phyloP scores from a whole-genome alignment of 108 stramenopile genomes.

The Cylindrotheca fusiformis region DNA sequence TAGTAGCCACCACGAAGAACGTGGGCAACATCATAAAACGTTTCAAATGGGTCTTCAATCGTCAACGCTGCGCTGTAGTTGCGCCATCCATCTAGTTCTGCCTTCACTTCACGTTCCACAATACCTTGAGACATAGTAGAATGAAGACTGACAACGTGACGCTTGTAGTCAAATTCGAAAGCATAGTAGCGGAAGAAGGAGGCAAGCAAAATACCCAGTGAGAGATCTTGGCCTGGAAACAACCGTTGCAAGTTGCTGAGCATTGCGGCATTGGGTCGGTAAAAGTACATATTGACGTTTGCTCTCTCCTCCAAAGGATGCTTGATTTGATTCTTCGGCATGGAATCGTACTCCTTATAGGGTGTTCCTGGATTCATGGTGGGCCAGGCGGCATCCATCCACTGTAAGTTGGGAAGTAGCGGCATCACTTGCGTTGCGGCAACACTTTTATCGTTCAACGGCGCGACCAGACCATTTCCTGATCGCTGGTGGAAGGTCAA shows the following conservation, averaged over 20 bases:
- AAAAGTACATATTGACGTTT: slow-evolving; percentile 81
- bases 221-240: slow-evolving; percentile 59
- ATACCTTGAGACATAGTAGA: slow-evolving; percentile 43
- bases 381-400: slow-evolving; percentile 82
- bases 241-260: slow-evolving; percentile 43
- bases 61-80: slow-evolving; percentile 81
- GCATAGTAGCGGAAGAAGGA: slow-evolving; percentile 92
- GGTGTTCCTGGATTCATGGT: slow-evolving; percentile 40
- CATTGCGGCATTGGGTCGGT: slow-evolving; percentile 37
- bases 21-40: slow-evolving; percentile 98
- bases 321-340: slow-evolving; percentile 45
- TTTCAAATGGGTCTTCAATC: slow-evolving; percentile 99
- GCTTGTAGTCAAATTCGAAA: slow-evolving; percentile 89
- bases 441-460: slow-evolving; percentile 8
- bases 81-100: slow-evolving; percentile 94
- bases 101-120: slow-evolving; percentile 85
- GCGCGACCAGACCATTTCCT: slow-evolving; percentile 46
- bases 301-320: slow-evolving; percentile 74
- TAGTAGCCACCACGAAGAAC: slow-evolving; percentile 89
- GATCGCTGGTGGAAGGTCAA: slow-evolving; percentile 74
- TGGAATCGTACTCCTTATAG: slow-evolving; percentile 54
- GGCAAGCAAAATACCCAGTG: slow-evolving; percentile 82
- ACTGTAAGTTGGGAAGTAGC: slow-evolving; percentile 93
- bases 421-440: slow-evolving; percentile 33
- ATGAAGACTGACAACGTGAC: slow-evolving; percentile 76